A percentile compares a stretch with the other conserved stretches of the same genome.
phyloP scores from a whole-genome alignment of 2,329 filamentous ascomycete species.

The Pseudogymnoascus sp. region DNA sequence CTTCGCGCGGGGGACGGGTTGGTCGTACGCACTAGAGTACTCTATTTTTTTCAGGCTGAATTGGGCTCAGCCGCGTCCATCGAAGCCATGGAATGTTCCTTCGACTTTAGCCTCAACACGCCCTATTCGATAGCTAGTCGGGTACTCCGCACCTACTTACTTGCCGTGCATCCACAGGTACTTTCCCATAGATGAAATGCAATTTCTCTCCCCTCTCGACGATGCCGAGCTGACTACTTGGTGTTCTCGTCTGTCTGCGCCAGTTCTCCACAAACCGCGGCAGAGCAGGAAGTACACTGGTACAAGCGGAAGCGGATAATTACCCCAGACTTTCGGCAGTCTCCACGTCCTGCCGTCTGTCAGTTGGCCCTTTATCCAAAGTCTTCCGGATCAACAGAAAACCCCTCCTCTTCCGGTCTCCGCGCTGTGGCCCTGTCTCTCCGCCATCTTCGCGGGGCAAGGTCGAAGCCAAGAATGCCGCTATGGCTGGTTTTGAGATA shows the following conservation, averaged over 20 bases:
- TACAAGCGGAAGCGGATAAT: conserved; percentile 2
- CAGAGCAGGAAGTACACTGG: neutral
- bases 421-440: neutral
- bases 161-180: neutral
- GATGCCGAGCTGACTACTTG: neutral
- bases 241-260: neutral
- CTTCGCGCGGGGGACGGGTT: neutral
- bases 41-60: conserved; percentile 10
- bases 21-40: neutral
- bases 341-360: neutral
- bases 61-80: neutral
- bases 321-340: neutral
- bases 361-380: neutral
- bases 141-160: neutral
- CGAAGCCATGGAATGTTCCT: conserved; percentile 4
- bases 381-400: conserved; percentile 3
- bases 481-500: neutral
- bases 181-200: neutral
- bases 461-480: neutral
- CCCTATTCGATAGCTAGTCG: neutral
- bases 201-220: neutral
- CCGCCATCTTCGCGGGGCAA: neutral
- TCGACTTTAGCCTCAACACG: conserved; percentile 10
- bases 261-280: neutral
- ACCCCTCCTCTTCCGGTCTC: neutral